A percentile compares a stretch with the other conserved stretches of the same genome.
These are phyloP conservation scores for Backusella circina DNA, from an alignment of 192 early-diverging fungal species.

Conservation along the genomic window DNA sequence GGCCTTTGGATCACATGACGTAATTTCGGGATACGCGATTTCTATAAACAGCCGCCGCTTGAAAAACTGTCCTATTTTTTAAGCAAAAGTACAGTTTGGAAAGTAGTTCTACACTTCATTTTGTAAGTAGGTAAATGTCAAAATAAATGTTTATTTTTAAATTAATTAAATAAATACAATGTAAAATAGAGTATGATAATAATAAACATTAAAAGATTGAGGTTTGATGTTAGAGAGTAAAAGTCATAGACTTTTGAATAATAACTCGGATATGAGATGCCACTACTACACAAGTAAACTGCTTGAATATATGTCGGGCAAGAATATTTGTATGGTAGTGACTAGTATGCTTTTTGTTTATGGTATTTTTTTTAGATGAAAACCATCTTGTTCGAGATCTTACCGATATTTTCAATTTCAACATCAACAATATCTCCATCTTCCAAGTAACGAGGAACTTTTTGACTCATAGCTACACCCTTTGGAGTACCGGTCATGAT, in stretches of 20 bases:
- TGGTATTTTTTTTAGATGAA: neutral
- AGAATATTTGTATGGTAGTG: neutral
- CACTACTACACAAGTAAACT: neutral
- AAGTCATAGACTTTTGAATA: neutral
- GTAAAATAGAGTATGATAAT: neutral
- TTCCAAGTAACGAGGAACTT: constrained; percentile 32
- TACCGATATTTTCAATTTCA: constrained; percentile 50
- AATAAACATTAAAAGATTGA: neutral
- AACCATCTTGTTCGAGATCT: constrained; percentile 19
- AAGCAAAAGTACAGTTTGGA: too few relatives aligned
- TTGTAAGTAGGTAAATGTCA: neutral
- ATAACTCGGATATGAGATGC: neutral
- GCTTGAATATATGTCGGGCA: neutral
- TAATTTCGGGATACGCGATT: neutral
- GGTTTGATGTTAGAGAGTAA: neutral
- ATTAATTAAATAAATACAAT: neutral
- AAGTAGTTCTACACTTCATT: too few relatives aligned
- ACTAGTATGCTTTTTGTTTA: neutral
- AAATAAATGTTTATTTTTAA: neutral
- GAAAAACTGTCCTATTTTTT: too few relatives aligned
- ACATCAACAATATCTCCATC: constrained; percentile 75
- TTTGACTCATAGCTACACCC: constrained; percentile 66
- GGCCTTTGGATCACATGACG: neutral
- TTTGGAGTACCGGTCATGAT: constrained; percentile 90
- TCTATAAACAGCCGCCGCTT: too few relatives aligned